These are phyloP conservation scores for Xylaria digitata DNA, from an alignment of 2,329 filamentous ascomycete species.

Conservation along the genomic window DNA sequence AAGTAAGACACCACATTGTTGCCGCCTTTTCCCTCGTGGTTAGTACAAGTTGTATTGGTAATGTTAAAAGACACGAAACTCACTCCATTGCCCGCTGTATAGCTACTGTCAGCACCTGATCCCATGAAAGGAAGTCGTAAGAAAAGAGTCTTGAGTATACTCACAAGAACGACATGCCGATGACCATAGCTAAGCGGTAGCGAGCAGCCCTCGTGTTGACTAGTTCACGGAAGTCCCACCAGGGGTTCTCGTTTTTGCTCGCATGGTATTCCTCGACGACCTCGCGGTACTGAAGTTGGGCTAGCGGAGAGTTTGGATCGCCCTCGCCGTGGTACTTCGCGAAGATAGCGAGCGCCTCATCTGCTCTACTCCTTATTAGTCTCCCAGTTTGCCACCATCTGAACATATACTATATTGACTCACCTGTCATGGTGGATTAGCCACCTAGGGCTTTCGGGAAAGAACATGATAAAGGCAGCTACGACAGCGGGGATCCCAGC, in stretches of 20 bases:
- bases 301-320: conserved; percentile 61
- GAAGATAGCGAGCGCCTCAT: conserved; percentile 66
- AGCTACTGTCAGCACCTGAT: conserved; percentile 11
- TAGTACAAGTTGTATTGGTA: background rate
- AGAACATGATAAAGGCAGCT: conserved; percentile 53
- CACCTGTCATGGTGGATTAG: conserved; percentile 57
- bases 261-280: conserved; percentile 63
- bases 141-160: background rate
- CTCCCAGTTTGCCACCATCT: background rate
- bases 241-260: conserved; percentile 65
- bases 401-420: background rate
- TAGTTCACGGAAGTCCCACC: conserved; percentile 69
- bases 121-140: background rate
- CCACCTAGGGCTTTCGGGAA: conserved; percentile 54
- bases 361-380: conserved; percentile 51
- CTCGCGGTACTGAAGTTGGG: conserved; percentile 67
- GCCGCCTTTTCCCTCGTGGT: conserved; percentile 42
- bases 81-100: conserved; percentile 56
- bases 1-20: conserved; percentile 59
- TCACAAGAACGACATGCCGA: conserved; percentile 63
- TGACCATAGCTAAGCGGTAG: conserved; percentile 62
- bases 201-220: conserved; percentile 59
- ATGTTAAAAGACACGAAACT: conserved; percentile 1
- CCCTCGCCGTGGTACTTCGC: conserved; percentile 71
- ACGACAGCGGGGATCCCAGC: conserved; percentile 59